A percentile compares a stretch with the other conserved stretches of the same genome.
Conservation (phyloP, 306 rosid species). For the Herpetospermum pedunculosum region DNA sequence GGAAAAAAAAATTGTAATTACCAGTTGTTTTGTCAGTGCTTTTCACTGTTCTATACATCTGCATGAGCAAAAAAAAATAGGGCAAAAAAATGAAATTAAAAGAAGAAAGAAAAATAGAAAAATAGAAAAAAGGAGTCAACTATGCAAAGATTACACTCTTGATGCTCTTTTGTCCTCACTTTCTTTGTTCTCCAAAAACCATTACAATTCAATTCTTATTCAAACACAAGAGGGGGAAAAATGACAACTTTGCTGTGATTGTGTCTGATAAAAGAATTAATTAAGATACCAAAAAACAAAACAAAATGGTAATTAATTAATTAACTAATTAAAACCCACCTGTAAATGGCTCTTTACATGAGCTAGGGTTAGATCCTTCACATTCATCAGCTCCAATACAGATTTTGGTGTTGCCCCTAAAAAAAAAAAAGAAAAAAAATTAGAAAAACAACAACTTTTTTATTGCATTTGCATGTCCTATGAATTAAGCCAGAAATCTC, state of each 20-base stretch:
- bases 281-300: too few relatives aligned
- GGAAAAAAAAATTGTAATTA: constrained; percentile 16
- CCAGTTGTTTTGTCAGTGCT: constrained; percentile 70
- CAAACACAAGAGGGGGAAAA: not conserved
- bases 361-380: constrained; percentile 91
- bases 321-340: constrained; percentile 36
- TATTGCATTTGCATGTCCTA: not conserved
- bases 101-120: not conserved
- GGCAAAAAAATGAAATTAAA: constrained; percentile 17
- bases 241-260: not conserved
- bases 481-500: too few relatives aligned
- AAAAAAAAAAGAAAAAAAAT: not conserved
- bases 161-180: constrained; percentile 56
- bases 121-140: not conserved
- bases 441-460: not conserved
- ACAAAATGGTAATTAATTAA: constrained; percentile 6
- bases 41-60: constrained; percentile 99
- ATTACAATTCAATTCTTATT: constrained; percentile 13
- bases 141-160: constrained; percentile 8
- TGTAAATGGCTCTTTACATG: constrained; percentile 98
- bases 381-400: constrained; percentile 86
- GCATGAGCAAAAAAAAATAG: constrained; percentile 35
- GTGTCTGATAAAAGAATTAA: not conserved
- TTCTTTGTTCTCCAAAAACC: constrained; percentile 34
- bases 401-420: constrained; percentile 95